Evolutionary conservation across 306 rosid genomes (phyloP).

Genomic region (Quercus glauca): DNA sequence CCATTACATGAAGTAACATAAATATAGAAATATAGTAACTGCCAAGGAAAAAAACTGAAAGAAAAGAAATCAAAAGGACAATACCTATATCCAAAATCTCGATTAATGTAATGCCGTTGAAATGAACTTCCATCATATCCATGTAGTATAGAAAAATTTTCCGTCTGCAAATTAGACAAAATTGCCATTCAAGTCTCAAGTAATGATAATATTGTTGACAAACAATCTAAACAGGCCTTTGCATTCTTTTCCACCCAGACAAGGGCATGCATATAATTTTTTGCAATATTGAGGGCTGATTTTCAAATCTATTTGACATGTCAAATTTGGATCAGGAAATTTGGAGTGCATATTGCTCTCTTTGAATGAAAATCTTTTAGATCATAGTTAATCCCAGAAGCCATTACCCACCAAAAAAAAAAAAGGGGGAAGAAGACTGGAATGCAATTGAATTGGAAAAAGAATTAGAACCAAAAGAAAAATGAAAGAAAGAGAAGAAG

Average conservation of each 20-base stretch:
- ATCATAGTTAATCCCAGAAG: not conserved
- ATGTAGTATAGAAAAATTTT: conserved; percentile 55
- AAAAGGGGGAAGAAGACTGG: not conserved
- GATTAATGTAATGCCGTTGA: conserved; percentile 57
- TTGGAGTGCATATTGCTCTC: conserved; percentile 5
- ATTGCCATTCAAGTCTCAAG: conserved; percentile 12
- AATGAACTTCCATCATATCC: conserved; percentile 64
- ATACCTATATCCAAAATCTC: conserved; percentile 49
- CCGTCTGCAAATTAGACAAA: conserved; percentile 45
- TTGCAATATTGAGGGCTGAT: not conserved
- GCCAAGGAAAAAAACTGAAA: not conserved
- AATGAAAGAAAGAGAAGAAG: not conserved
- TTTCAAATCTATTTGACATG: not conserved
- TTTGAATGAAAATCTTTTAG: not conserved
- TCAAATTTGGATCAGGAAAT: not conserved
- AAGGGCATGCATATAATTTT: not conserved
- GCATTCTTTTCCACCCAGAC: not conserved
- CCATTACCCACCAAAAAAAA: not conserved
- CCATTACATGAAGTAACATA: conserved; percentile 13
- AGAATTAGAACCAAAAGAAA: not conserved
- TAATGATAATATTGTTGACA: not conserved
- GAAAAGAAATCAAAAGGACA: conserved; percentile 13
- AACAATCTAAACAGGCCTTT: not conserved
- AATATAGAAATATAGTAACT: conserved; percentile 10
- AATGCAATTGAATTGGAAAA: not conserved